phyloP scores from a whole-genome alignment of 2,329 filamentous ascomycete species.

The Monosporascus ibericus region DNA sequence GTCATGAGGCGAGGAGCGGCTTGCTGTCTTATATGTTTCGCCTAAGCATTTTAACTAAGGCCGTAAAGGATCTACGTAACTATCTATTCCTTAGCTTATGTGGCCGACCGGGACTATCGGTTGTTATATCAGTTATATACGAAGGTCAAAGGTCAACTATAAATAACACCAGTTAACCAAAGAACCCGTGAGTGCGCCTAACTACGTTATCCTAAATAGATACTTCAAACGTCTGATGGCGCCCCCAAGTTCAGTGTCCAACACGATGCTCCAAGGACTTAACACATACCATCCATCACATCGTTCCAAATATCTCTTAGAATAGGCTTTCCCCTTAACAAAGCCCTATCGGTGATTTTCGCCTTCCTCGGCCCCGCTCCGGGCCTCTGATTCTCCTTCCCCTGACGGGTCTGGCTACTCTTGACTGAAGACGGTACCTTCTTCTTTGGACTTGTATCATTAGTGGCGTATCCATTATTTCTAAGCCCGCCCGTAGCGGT shows the following conservation, averaged over 20 bases:
- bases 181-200: too few species aligned
- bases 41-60: too few species aligned
- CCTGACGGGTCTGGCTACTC: conserved; percentile 7
- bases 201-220: background rate
- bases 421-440: conserved; percentile 4
- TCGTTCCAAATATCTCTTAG: conserved; percentile 76
- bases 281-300: conserved; percentile 33
- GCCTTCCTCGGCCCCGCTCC: conserved; percentile 45
- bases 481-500: conserved; percentile 22
- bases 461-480: conserved; percentile 10
- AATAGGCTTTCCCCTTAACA: conserved; percentile 62
- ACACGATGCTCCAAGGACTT: background rate
- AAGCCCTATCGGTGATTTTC: conserved; percentile 53
- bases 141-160: too few species aligned
- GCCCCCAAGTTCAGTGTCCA: background rate
- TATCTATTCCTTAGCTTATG: too few species aligned
- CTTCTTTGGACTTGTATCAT: conserved; percentile 12
- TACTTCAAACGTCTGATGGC: background rate
- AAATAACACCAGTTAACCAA: too few species aligned
- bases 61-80: too few species aligned
- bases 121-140: too few species aligned
- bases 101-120: too few species aligned
- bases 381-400: conserved; percentile 41
- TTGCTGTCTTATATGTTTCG: too few species aligned
- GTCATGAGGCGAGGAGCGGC: too few species aligned